These are phyloP conservation scores for Alternaria hordeiaustralica DNA, from an alignment of 2,329 filamentous ascomycete genomes.

Conservation along the genomic window DNA sequence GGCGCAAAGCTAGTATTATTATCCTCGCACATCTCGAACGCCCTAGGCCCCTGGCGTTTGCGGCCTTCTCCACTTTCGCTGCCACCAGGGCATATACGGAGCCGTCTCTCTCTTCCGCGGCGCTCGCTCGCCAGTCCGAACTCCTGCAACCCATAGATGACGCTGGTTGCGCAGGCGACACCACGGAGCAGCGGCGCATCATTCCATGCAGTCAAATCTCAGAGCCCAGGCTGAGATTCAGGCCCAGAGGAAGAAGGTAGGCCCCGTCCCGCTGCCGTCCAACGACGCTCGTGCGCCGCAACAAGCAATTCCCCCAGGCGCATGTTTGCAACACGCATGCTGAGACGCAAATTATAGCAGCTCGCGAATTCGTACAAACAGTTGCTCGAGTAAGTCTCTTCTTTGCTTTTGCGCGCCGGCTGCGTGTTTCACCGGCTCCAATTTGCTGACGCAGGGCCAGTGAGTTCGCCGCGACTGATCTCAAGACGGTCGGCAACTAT, in stretches of 20 bases:
- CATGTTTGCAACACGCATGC: neutral
- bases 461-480: slow-evolving; percentile 91
- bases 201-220: slow-evolving; percentile 54
- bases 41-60: slow-evolving; percentile 34
- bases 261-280: slow-evolving; percentile 6
- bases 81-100: slow-evolving; percentile 14
- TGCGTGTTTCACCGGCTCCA: slow-evolving; percentile 2
- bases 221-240: slow-evolving; percentile 63
- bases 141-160: slow-evolving; percentile 39
- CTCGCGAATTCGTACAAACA: slow-evolving; percentile 97
- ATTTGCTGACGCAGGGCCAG: slow-evolving; percentile 56
- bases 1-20: slow-evolving; percentile 8
- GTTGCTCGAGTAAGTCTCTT: slow-evolving; percentile 78
- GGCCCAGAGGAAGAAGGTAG: slow-evolving; percentile 65
- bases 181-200: slow-evolving; percentile 40
- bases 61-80: slow-evolving; percentile 15
- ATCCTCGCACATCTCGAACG: slow-evolving; percentile 11
- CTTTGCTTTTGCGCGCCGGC: slow-evolving; percentile 5
- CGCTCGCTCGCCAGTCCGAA: slow-evolving; percentile 31
- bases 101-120: slow-evolving; percentile 20
- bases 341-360: slow-evolving; percentile 56
- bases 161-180: slow-evolving; percentile 38
- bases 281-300: slow-evolving; percentile 5
- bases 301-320: slow-evolving; percentile 10
- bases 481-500: slow-evolving; percentile 94